Conservation (phyloP, 495 filamentous ascomycete species). For the Trichoderma asperelloides region DNA sequence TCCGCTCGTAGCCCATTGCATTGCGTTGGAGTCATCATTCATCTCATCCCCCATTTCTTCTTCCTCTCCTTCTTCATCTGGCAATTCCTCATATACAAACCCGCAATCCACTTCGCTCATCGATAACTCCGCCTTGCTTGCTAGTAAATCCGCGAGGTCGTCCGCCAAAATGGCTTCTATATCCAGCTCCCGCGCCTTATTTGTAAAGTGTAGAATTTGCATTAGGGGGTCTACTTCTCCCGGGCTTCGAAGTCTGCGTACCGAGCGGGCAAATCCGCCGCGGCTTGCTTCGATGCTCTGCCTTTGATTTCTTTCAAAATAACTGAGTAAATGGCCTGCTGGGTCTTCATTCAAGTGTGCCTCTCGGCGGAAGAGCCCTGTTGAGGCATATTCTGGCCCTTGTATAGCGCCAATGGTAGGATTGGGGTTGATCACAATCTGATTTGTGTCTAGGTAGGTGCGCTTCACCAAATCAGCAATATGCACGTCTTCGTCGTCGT, state of each 20-base stretch:
- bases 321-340: neutral
- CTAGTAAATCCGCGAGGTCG: neutral
- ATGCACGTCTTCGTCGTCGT: slow-evolving; percentile 15
- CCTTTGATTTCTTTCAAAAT: neutral
- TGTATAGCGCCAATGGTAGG: slow-evolving; percentile 36
- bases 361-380: slow-evolving; percentile 27
- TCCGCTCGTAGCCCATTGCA: no score
- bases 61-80: neutral
- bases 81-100: slow-evolving; percentile 1
- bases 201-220: neutral
- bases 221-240: neutral
- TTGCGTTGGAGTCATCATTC: neutral
- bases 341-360: slow-evolving; percentile 30
- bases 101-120: neutral
- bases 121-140: neutral
- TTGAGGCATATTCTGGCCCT: slow-evolving; percentile 33
- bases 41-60: neutral
- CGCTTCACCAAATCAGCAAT: slow-evolving; percentile 17
- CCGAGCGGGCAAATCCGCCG: neutral
- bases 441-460: slow-evolving; percentile 21
- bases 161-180: neutral
- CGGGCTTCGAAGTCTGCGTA: neutral
- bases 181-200: neutral
- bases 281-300: neutral
- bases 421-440: slow-evolving; percentile 24